Evolutionary conservation across 805 yeast species (phyloP), one percentile per base, ranked within the genome.

Genomic region (Wickerhamomyces ciferrii): DNA sequence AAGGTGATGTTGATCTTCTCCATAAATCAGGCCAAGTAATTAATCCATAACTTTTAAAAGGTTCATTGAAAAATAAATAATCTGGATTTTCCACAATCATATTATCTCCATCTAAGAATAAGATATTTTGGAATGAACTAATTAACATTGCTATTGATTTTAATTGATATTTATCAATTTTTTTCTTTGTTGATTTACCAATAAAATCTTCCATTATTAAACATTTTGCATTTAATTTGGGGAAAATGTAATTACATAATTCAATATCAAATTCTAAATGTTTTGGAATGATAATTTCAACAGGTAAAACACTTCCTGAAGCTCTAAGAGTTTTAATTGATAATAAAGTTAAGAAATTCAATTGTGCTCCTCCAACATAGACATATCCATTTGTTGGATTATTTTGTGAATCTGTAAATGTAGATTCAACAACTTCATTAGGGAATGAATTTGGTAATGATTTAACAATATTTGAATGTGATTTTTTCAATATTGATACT

Each of bases 101-200:
- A 49, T 84, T 79, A 64, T 88, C 96, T 41, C 90, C 79, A 59
- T 88, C 96, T 53, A 87, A 61, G 42, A 85, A 70, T 53, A 87
- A 69, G 15, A 84, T 81, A 52, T 85, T 79, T 54, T 86, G 85
- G 63, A 87, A 88, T 35, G 83, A 73, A 1, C 92, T 84, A n/a
- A 84, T 78, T 48, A 87, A 66, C 21, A 88, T 57, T 0, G 94
- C 87, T 45, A 87, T 70, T 0, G 82, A 73, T 60, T 87, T 87
- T 58, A 74, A 76, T 54, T 86, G 91, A 60, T 80, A 87, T 62
- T 70, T 64, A 24, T 59, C 56, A 48, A 79, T 72, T 41, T 64
- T 59, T 8, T 56, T 55, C 58, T 71, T 65, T 19, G 75, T 68
- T 15, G 67, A 66, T 10, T 69, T 55, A 1, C 84, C 81, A 25